These are phyloP conservation scores for Cardamine resedifolia DNA, from an alignment of 345 rosid species.

Conservation along the genomic window DNA sequence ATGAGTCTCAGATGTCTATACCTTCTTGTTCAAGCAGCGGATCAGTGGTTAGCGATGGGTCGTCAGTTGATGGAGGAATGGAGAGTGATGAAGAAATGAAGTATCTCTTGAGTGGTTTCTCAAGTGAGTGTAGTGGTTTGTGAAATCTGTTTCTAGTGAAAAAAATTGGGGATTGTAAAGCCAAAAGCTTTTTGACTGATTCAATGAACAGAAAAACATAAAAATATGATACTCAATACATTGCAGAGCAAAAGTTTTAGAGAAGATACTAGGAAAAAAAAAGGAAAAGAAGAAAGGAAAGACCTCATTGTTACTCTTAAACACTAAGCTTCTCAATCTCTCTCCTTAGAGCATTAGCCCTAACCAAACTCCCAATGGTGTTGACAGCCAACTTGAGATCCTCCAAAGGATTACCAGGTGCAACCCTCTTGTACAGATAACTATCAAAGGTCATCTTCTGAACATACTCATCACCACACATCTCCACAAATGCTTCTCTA, in stretches of 20 bases:
- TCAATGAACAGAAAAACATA: conserved; percentile 29
- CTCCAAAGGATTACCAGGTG: conserved; percentile 78
- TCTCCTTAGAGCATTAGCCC: conserved; percentile 82
- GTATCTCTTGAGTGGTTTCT: conserved; percentile 34
- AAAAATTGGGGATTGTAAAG: conserved; percentile 31
- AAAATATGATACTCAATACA: conserved; percentile 18
- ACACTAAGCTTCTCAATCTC: conserved; percentile 83
- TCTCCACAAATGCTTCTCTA: conserved; percentile 89
- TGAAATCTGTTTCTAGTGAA: conserved; percentile 1
- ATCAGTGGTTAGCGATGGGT: conserved; percentile 14
- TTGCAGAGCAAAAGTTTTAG: conserved; percentile 1
- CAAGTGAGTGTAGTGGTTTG: conserved; percentile 19
- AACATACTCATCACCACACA: conserved; percentile 88
- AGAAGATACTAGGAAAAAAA: background rate
- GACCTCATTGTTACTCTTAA: conserved; percentile 29
- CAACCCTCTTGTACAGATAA: conserved; percentile 81
- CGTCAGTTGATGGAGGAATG: conserved; percentile 12
- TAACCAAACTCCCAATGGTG: conserved; percentile 92
- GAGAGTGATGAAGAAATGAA: conserved; percentile 38
- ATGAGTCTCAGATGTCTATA: background rate
- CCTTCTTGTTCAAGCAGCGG: conserved; percentile 25
- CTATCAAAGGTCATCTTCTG: conserved; percentile 98
- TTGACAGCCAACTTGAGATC: conserved; percentile 89
- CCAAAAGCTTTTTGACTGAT: conserved; percentile 31
- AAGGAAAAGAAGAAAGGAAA: no score